phyloP scores from a whole-genome alignment of 345 rosid species.

The Gossypium stocksii region DNA sequence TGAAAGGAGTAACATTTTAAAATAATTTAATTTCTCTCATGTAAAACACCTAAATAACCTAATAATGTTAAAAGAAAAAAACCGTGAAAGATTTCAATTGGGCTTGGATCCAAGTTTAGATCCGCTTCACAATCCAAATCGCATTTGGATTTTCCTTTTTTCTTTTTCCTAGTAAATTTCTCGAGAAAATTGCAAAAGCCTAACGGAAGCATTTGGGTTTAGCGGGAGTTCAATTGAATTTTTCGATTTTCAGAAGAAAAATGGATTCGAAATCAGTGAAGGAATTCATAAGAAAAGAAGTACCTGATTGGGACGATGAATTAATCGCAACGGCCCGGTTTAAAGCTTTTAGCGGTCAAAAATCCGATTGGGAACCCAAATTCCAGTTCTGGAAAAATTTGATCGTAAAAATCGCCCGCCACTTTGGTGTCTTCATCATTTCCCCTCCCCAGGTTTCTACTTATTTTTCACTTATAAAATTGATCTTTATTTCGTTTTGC shows the following conservation, averaged over 20 bases:
- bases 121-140: background rate
- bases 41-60: no score
- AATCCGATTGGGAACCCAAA: conserved; percentile 77
- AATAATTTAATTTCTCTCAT: no score
- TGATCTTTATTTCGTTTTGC: background rate
- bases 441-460: conserved; percentile 55
- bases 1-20: no score
- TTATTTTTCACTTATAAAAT: background rate
- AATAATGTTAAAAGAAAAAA: no score
- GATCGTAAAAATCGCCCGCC: conserved; percentile 56
- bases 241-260: background rate
- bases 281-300: conserved; percentile 57
- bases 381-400: conserved; percentile 76
- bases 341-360: conserved; percentile 89
- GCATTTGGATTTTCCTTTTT: background rate
- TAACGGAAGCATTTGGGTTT: background rate
- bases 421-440: conserved; percentile 42
- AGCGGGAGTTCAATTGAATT: conserved; percentile 14
- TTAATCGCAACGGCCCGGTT: conserved; percentile 64
- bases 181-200: background rate
- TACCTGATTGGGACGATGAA: conserved; percentile 84
- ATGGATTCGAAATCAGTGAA: conserved; percentile 41
- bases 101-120: background rate
- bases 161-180: background rate
- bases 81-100: background rate